Evolutionary conservation across 2,329 filamentous ascomycete genomes (phyloP), one percentile per base, ranked within the genome.

Genomic region (Hyphodiscus sp.): DNA sequence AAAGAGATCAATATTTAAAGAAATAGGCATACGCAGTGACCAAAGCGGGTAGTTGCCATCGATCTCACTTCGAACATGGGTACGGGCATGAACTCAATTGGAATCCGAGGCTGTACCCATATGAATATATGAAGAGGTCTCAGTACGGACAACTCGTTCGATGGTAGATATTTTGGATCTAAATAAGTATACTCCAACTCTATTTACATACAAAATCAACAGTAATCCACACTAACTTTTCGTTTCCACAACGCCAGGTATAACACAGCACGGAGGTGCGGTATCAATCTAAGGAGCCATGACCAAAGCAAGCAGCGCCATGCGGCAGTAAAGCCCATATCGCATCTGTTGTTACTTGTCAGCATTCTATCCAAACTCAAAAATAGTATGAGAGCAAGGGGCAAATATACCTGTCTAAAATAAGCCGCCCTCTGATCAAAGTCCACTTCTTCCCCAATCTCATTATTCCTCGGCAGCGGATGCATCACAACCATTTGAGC

Each of bases 341-440:
- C 87, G 84, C 92, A 96, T 96, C 91, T 96, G 67, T 54, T n/a
- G 57, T 20, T 18, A 20, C 23, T 1, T 4, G 41, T 54, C 47
- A 63, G 58, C 33, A 53, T 44, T 49, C 47, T 19, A 41, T 11
- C 10, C 9, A 41, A 2, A 49, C 20, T 29, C 50, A 51, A 43
- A 52, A 9, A 41, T n/a, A 19, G 42, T 19, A 47, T 20, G 19
- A 44, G 41, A 47, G 15, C 13, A 13, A 47, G 43, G 19, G 29
- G 33, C 41, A 49, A 57, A 80, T 88, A 83, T 75, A 96, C 92
- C 87, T 99, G 94, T 87, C 94, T 85, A 75, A 99, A 99, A 77
- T 99, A 99, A 52, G 94, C 92, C 55, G 94, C 94, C 64, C 94
- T 78, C 70, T 95, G 90, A 75, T 99, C 94, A 74, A 95, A 96